phyloP scores from a whole-genome alignment of 202 grass and related monocot genomes.

The Carex arenaria region DNA sequence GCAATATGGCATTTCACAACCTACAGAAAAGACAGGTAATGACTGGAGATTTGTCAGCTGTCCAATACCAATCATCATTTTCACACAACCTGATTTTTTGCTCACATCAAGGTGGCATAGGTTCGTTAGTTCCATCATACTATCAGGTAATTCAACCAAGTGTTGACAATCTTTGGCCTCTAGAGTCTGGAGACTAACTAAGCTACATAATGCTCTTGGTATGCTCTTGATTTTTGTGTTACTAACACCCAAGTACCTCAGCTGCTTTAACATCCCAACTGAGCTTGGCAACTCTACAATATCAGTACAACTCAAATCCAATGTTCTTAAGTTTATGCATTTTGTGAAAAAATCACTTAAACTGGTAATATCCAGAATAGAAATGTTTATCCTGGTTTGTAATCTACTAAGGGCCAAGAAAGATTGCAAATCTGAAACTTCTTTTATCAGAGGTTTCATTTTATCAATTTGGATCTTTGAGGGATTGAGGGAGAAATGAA shows the following conservation, averaged over 20 bases:
- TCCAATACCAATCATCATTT: constrained; percentile 24
- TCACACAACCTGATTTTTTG: constrained; percentile 5
- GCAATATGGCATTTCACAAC: background rate
- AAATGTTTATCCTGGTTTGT: too few relatives aligned
- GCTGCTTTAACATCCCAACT: constrained; percentile 5
- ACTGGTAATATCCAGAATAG: too few relatives aligned
- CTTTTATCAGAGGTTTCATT: background rate
- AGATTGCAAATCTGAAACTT: background rate
- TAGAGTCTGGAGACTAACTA: constrained; percentile 25
- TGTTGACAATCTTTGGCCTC: constrained; percentile 25
- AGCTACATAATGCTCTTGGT: constrained; percentile 6
- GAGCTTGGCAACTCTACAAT: constrained; percentile 25
- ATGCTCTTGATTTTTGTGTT: constrained; percentile 26
- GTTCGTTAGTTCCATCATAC: background rate
- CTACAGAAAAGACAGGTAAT: constrained; percentile 23
- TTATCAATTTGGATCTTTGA: background rate
- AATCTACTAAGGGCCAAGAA: too few relatives aligned
- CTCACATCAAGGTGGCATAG: constrained; percentile 33
- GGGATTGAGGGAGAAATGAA: background rate
- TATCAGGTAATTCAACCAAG: constrained; percentile 29
- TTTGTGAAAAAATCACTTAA: background rate
- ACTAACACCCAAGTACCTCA: constrained; percentile 25
- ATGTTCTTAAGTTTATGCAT: constrained; percentile 10
- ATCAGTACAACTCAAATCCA: constrained; percentile 32
- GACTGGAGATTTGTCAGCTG: constrained; percentile 29